phyloP scores from a whole-genome alignment of 805 yeast genomes.

The Metschnikowia corniflorae region DNA sequence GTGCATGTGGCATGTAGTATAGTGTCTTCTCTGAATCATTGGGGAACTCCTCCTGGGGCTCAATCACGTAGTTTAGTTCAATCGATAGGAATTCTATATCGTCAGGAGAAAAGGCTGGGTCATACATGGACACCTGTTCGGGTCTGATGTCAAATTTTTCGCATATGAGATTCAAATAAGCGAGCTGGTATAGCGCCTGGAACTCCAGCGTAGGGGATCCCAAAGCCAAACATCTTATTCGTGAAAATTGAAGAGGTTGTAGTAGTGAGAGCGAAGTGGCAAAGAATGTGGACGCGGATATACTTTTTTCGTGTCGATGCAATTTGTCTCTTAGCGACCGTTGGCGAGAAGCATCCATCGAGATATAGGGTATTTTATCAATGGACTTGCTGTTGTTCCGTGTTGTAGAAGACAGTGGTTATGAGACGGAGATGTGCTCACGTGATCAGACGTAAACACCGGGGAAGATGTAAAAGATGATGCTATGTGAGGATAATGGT shows the following conservation, averaged over 20 bases:
- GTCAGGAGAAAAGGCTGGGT: constrained; percentile 54
- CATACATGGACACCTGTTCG: constrained; percentile 47
- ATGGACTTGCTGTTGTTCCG: no score
- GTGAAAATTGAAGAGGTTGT: constrained; percentile 8
- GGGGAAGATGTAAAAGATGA: no score
- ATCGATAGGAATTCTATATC: constrained; percentile 38
- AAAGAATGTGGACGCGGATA: background rate
- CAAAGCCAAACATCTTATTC: constrained; percentile 65
- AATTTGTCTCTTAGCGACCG: background rate
- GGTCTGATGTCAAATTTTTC: constrained; percentile 14
- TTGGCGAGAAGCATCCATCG: background rate
- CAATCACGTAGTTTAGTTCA: constrained; percentile 14
- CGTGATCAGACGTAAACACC: no score
- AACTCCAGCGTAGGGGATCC: constrained; percentile 60
- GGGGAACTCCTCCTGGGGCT: constrained; percentile 7
- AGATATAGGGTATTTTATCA: no score
- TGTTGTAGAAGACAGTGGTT: no score
- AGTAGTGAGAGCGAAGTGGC: constrained; percentile 4
- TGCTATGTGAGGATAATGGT: no score
- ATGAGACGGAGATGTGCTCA: no score
- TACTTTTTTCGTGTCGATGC: background rate
- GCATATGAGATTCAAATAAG: constrained; percentile 46
- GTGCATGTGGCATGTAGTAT: constrained; percentile 76
- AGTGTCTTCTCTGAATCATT: constrained; percentile 25
- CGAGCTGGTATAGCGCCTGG: constrained; percentile 67